Conservation (phyloP, 768 basidiomycete genomes). For the Cystobasidium onofrii region DNA sequence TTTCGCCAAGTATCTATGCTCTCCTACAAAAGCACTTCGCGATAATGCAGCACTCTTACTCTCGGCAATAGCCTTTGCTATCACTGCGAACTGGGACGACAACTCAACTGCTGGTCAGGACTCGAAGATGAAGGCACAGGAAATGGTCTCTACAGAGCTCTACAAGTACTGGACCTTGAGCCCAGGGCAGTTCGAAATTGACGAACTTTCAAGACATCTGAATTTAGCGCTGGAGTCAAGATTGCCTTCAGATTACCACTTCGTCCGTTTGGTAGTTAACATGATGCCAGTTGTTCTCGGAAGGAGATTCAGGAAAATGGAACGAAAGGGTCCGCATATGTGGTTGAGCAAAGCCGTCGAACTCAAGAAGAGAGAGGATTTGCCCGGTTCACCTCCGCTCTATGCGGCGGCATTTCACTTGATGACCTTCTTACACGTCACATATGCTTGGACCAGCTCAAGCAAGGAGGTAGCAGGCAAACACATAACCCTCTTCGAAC, state of each 20-base stretch:
- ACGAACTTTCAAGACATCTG: not conserved
- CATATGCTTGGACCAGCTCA: slow-evolving; percentile 8
- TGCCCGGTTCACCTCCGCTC: not conserved
- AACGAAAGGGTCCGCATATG: slow-evolving; percentile 21
- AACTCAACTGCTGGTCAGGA: not conserved
- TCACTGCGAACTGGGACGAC: slow-evolving; percentile 9
- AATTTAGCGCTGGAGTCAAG: not conserved
- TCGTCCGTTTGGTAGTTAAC: slow-evolving; percentile 17
- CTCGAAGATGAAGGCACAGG: not conserved
- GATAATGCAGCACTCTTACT: slow-evolving; percentile 27
- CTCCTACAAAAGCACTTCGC: slow-evolving; percentile 9
- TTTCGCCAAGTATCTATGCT: slow-evolving; percentile 11
- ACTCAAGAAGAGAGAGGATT: not conserved
- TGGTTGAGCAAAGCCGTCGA: slow-evolving; percentile 11
- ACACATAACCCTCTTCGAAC: not conserved
- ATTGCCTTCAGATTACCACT: not conserved
- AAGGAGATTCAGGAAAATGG: slow-evolving; percentile 25
- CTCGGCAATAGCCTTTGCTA: slow-evolving; percentile 8
- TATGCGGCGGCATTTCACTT: not conserved
- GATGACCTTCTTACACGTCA: slow-evolving; percentile 14
- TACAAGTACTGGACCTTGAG: slow-evolving; percentile 12
- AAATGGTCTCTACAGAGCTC: slow-evolving; percentile 5
- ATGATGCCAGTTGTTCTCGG: slow-evolving; percentile 16
- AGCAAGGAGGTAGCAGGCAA: slow-evolving; percentile 20
- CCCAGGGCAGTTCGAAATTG: not conserved